Evolutionary conservation across 2,329 filamentous ascomycete genomes (phyloP).

Genomic region (Fusarium illudens): DNA sequence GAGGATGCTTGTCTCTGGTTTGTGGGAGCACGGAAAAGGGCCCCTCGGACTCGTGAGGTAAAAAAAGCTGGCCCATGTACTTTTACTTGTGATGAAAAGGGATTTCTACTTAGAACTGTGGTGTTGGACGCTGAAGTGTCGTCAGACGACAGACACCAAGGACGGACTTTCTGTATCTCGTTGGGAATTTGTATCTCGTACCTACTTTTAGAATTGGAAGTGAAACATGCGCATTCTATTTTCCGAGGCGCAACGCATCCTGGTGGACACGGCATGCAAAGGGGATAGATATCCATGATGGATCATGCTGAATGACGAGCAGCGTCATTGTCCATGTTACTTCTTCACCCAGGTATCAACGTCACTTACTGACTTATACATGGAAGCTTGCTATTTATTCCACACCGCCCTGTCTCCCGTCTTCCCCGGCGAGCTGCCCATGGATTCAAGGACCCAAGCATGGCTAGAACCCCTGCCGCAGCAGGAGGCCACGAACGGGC

Average conservation of each 20-base stretch:
- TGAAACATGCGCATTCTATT: constrained; percentile 1
- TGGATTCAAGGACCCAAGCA: constrained; percentile 7
- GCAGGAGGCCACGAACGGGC: constrained; percentile 2
- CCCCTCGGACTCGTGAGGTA: not conserved
- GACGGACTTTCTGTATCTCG: not conserved
- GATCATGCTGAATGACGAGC: not conserved
- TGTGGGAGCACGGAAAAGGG: not conserved
- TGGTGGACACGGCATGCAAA: constrained; percentile 8
- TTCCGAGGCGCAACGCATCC: not conserved
- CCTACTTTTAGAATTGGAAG: constrained; percentile 7
- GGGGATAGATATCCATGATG: not conserved
- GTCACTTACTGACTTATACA: constrained; percentile 1
- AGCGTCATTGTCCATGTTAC: not conserved
- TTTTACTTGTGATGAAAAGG: constrained; percentile 25
- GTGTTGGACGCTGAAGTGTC: constrained; percentile 13
- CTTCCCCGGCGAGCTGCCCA: constrained; percentile 9
- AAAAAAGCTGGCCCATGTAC: constrained; percentile 26
- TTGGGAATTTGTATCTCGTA: constrained; percentile 13
- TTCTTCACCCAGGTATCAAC: no score
- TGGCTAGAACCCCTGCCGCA: constrained; percentile 24
- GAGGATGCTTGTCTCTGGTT: not conserved
- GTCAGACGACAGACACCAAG: constrained; percentile 1
- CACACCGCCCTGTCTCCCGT: constrained; percentile 13
- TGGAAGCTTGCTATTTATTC: not conserved
- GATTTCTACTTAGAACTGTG: constrained; percentile 15